Evolutionary conservation across 202 grass and related monocot species (phyloP).

Genomic region (Carex arenaria): DNA sequence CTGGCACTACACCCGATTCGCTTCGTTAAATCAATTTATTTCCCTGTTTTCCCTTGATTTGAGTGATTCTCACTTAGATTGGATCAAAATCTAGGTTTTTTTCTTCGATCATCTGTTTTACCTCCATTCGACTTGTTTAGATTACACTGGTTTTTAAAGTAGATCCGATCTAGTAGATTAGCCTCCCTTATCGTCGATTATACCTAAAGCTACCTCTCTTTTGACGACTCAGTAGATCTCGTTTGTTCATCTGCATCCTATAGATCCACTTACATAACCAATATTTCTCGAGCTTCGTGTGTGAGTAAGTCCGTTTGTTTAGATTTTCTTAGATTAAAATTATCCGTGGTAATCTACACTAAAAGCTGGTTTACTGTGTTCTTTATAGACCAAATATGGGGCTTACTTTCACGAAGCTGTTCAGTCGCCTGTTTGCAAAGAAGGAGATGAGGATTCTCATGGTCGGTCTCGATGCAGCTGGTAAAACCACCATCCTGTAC

Average conservation of each 20-base stretch:
- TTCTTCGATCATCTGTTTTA: neutral
- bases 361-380: slow-evolving; percentile 10
- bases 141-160: neutral
- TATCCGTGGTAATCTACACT: neutral
- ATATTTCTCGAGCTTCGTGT: neutral
- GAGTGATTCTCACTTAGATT: neutral
- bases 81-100: slow-evolving; percentile 10
- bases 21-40: neutral
- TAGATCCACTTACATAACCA: neutral
- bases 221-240: neutral
- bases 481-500: slow-evolving; percentile 99
- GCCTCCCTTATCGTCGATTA: neutral
- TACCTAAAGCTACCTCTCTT: neutral
- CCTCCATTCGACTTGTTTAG: neutral
- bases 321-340: neutral
- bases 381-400: slow-evolving; percentile 51
- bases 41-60: neutral
- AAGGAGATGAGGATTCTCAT: slow-evolving; percentile 99
- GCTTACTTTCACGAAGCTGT: slow-evolving; percentile 86
- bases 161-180: slow-evolving; percentile 10
- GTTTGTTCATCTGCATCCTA: neutral
- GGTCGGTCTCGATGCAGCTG: slow-evolving; percentile 93
- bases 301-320: neutral
- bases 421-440: slow-evolving; percentile 95
- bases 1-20: neutral